Conservation (phyloP, 495 filamentous ascomycete genomes). For the Aspergillus nidulans region DNA sequence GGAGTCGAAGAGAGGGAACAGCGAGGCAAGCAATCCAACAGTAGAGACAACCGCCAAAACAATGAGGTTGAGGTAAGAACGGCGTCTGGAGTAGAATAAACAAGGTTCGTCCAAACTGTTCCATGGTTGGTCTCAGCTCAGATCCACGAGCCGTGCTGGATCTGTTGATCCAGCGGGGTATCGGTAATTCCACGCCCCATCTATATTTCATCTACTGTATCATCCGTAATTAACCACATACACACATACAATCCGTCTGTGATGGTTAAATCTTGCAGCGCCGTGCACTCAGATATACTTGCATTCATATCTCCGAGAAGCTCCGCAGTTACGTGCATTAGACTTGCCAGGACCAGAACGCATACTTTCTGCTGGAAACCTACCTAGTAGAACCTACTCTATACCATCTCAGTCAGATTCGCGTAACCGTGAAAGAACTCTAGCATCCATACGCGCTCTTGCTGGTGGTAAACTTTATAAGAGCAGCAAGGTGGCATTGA, state of each 20-base stretch:
- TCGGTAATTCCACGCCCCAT: neutral
- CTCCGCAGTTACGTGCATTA: neutral
- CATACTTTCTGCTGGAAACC: neutral
- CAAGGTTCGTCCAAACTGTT: neutral
- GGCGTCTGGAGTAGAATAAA: neutral
- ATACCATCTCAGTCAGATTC: neutral
- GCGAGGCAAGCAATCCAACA: neutral
- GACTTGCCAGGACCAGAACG: neutral
- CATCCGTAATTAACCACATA: too few species aligned
- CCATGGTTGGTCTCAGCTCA: conserved; percentile 8
- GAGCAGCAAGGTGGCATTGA: neutral
- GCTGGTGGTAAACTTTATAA: neutral
- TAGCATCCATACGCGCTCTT: neutral
- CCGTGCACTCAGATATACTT: neutral
- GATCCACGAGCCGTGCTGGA: conserved; percentile 4
- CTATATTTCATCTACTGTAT: neutral
- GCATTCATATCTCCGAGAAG: conserved; percentile 4
- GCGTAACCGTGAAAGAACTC: too few species aligned
- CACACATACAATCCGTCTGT: too few species aligned
- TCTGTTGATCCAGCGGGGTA: neutral
- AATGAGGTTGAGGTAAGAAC: conserved; percentile 3
- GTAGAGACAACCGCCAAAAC: neutral
- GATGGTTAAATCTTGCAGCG: conserved; percentile 3
- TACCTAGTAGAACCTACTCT: neutral
- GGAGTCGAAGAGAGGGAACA: neutral